Percentiles rank a stretch among this genome's conserved stretches.
Evolutionary conservation across 768 basidiomycete species (phyloP).

Genomic region (Russula dissimulans): DNA sequence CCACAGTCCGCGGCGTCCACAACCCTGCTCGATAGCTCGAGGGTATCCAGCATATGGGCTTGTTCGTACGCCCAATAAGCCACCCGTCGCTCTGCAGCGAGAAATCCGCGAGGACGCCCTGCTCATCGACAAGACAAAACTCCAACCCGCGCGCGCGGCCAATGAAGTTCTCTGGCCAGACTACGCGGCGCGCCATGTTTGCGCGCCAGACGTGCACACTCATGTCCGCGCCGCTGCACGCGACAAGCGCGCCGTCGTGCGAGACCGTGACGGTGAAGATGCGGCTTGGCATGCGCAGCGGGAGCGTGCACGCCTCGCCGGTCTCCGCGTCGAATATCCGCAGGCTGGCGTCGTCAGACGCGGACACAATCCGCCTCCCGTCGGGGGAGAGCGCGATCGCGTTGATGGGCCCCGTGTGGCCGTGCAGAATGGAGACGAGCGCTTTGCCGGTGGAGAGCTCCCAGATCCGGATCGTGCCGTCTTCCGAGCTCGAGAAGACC

Average conservation of each 20-base stretch:
- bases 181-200: background rate
- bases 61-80: slow-evolving; percentile 2
- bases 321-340: slow-evolving; percentile 6
- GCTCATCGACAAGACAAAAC: slow-evolving; percentile 7
- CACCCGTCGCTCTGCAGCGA: background rate
- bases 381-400: background rate
- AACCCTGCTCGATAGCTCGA: slow-evolving; percentile 4
- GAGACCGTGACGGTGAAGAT: background rate
- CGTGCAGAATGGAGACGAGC: slow-evolving; percentile 23
- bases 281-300: background rate
- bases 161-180: slow-evolving; percentile 6
- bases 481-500: slow-evolving; percentile 9
- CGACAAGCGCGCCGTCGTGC: slow-evolving; percentile 1
- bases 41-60: slow-evolving; percentile 9
- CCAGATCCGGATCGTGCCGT: slow-evolving; percentile 12
- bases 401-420: slow-evolving; percentile 17
- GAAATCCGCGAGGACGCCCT: slow-evolving; percentile 1
- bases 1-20: slow-evolving; percentile 6
- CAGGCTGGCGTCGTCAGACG: slow-evolving; percentile 5
- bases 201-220: slow-evolving; percentile 1
- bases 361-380: slow-evolving; percentile 2
- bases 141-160: background rate
- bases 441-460: background rate
- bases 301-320: slow-evolving; percentile 2
- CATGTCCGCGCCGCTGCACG: background rate